Percentiles rank a stretch among this genome's conserved stretches.
phyloP scores from a whole-genome alignment of 2,329 filamentous ascomycete species.

The Botrytis elliptica region DNA sequence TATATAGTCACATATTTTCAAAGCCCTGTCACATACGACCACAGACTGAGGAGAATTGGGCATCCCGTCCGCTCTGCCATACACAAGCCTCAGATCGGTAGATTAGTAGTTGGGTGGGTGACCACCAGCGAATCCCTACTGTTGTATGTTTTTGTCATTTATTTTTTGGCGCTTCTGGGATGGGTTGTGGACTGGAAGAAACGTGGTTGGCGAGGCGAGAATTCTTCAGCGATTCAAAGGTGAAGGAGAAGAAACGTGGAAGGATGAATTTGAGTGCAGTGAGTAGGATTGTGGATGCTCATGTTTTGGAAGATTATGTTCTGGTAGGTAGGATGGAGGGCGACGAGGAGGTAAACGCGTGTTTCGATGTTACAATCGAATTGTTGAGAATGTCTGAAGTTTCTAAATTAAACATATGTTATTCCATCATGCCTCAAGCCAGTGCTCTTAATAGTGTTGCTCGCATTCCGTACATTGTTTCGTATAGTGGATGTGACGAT shows the following conservation, averaged over 20 bases:
- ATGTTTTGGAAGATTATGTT: background rate
- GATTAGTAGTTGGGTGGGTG: background rate
- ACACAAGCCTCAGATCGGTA: background rate
- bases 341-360: background rate
- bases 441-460: too few species aligned
- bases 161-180: background rate
- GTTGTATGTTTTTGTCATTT: background rate
- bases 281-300: background rate
- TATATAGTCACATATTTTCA: accelerated
- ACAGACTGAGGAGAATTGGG: background rate
- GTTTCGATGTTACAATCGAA: background rate
- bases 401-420: background rate
- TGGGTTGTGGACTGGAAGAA: background rate
- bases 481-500: too few species aligned
- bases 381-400: background rate
- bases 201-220: background rate
- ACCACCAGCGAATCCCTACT: background rate
- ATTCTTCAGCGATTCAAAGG: background rate
- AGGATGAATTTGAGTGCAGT: background rate
- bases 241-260: background rate
- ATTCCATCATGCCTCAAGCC: background rate
- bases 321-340: background rate
- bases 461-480: too few species aligned
- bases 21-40: background rate
- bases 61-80: background rate